Evolutionary conservation across 2,329 filamentous ascomycete species (phyloP).

Genomic region (Ascochyta fabae): DNA sequence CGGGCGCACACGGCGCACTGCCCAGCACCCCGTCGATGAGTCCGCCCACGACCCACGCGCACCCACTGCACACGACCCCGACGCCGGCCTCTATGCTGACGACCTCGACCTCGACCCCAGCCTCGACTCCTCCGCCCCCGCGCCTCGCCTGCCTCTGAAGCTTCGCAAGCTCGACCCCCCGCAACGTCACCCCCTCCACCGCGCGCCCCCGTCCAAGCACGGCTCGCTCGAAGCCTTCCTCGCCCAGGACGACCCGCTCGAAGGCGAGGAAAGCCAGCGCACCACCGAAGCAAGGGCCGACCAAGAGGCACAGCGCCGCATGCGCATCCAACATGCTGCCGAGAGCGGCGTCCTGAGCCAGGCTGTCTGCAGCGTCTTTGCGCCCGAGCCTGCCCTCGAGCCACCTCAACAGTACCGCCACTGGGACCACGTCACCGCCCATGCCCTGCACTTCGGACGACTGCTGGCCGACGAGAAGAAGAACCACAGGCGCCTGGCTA

Average conservation of each 20-base stretch:
- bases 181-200: slow-evolving; percentile 60
- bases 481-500: slow-evolving; percentile 77
- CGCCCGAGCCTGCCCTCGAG: slow-evolving; percentile 75
- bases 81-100: slow-evolving; percentile 23
- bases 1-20: slow-evolving; percentile 31
- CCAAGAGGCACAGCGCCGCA: slow-evolving; percentile 72
- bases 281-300: slow-evolving; percentile 41
- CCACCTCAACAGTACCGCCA: slow-evolving; percentile 84
- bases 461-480: slow-evolving; percentile 80
- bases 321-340: slow-evolving; percentile 74
- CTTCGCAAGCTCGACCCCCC: slow-evolving; percentile 59
- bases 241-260: slow-evolving; percentile 57
- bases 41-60: slow-evolving; percentile 18
- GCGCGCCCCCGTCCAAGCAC: slow-evolving; percentile 54
- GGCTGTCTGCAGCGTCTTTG: slow-evolving; percentile 73
- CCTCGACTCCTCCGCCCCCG: slow-evolving; percentile 26
- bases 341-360: slow-evolving; percentile 77
- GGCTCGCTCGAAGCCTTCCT: slow-evolving; percentile 70
- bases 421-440: slow-evolving; percentile 81
- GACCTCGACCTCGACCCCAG: too few species aligned
- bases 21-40: slow-evolving; percentile 26
- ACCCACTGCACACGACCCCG: slow-evolving; percentile 27
- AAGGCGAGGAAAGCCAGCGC: slow-evolving; percentile 50
- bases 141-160: slow-evolving; percentile 55
- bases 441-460: slow-evolving; percentile 79